Conservation (phyloP, 257 asterid species). For the Penstemon newberryi region DNA sequence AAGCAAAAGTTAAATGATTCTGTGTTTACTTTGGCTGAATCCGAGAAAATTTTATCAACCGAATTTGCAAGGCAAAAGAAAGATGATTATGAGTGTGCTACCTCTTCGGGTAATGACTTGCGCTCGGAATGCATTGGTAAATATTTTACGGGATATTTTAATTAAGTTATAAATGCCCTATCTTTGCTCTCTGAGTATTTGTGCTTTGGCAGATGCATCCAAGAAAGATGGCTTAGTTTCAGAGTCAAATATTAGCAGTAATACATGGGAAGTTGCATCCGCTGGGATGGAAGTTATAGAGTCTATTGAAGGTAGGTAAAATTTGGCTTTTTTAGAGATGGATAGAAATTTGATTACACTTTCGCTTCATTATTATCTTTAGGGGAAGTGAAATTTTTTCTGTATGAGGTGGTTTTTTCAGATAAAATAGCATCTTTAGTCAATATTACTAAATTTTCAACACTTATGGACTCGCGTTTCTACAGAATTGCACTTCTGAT, state of each 20-base stretch:
- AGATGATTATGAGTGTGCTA: constrained; percentile 26
- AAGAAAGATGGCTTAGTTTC: constrained; percentile 13
- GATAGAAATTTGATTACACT: not conserved
- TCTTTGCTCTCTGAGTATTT: constrained; percentile 1
- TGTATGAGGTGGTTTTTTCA: not conserved
- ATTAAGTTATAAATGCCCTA: not conserved
- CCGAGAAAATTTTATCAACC: not conserved
- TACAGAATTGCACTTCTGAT: too few species aligned
- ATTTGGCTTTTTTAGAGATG: constrained; percentile 6
- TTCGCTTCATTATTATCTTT: not conserved
- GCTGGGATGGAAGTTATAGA: constrained; percentile 22
- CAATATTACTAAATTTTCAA: too few species aligned
- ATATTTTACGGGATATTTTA: not conserved
- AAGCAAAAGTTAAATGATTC: constrained; percentile 32
- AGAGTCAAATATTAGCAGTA: constrained; percentile 18
- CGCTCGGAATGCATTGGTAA: constrained; percentile 39
- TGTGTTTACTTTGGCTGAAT: constrained; percentile 5
- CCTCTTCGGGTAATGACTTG: constrained; percentile 26
- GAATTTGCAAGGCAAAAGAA: constrained; percentile 32
- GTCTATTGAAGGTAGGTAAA: constrained; percentile 39
- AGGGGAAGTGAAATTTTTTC: not conserved
- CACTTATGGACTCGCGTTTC: too few species aligned
- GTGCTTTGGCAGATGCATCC: constrained; percentile 27
- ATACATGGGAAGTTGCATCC: constrained; percentile 18
- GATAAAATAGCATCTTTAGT: not conserved